Conservation (phyloP, 352 stramenopile genomes). For the Saprolegnia parasitica region DNA sequence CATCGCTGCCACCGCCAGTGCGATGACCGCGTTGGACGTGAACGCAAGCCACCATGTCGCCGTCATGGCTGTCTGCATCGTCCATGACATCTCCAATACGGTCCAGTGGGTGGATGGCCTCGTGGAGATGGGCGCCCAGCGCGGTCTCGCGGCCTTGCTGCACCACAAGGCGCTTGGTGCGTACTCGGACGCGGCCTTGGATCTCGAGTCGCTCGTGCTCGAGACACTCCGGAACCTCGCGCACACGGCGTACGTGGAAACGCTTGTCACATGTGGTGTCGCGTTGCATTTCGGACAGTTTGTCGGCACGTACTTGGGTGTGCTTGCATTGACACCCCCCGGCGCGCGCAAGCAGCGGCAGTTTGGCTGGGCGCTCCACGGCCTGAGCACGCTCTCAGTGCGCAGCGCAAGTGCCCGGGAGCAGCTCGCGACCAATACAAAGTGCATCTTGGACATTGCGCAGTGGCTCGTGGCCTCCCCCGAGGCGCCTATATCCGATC, state of each 20-base stretch:
- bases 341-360: background rate
- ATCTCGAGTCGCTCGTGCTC: conserved; percentile 8
- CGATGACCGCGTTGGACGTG: background rate
- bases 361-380: background rate
- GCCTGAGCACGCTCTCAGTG: background rate
- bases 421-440: background rate
- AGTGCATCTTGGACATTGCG: background rate
- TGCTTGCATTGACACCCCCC: background rate
- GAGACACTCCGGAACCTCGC: background rate
- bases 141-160: background rate
- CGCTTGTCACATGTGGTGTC: background rate
- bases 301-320: background rate
- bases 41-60: background rate
- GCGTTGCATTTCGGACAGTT: background rate
- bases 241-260: background rate
- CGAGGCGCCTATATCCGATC: background rate
- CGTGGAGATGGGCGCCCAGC: background rate
- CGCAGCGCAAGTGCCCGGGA: background rate
- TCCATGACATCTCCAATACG: conserved; percentile 15
- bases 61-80: conserved; percentile 4
- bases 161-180: background rate
- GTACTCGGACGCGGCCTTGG: background rate
- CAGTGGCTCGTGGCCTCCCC: conserved; percentile 1
- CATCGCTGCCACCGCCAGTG: background rate
- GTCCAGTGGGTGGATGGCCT: conserved; percentile 14